phyloP scores from a whole-genome alignment of 164 flowering plant species.

The grape (Vitis vinifera) region DNA sequence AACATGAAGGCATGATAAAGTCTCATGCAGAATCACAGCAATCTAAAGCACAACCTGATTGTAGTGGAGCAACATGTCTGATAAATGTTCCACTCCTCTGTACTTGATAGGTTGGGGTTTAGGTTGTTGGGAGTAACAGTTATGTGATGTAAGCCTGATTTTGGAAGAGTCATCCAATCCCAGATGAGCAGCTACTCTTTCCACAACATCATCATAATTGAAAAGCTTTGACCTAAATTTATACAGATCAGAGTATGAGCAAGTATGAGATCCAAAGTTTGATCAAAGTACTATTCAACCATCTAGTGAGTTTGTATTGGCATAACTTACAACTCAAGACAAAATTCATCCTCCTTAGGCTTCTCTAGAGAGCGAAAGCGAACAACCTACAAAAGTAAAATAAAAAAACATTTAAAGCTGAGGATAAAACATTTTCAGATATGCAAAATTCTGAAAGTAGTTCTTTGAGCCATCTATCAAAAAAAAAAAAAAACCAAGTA shows the following conservation, averaged over 20 bases:
- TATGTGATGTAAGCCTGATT: slow-evolving; percentile 77
- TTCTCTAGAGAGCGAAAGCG: slow-evolving; percentile 66
- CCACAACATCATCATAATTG: slow-evolving; percentile 88
- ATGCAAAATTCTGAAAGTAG: not conserved
- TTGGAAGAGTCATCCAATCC: slow-evolving; percentile 79
- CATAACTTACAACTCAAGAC: slow-evolving; percentile 58
- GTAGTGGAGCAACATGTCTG: slow-evolving; percentile 27
- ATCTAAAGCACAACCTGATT: not conserved
- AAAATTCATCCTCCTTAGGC: slow-evolving; percentile 70
- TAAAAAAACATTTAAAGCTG: not conserved
- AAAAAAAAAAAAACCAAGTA: too few relatives aligned
- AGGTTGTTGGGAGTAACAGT: slow-evolving; percentile 76
- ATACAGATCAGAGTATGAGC: not conserved
- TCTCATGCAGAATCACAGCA: too few relatives aligned
- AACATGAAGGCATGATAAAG: not conserved
- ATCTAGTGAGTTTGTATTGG: not conserved
- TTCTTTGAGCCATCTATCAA: too few relatives aligned
- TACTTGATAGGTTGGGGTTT: slow-evolving; percentile 67
- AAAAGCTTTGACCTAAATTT: slow-evolving; percentile 52
- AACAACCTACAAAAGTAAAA: slow-evolving; percentile 43
- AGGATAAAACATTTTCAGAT: too few relatives aligned
- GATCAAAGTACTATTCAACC: not conserved
- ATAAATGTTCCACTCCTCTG: slow-evolving; percentile 61
- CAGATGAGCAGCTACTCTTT: slow-evolving; percentile 66
- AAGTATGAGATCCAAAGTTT: too few relatives aligned